Percentiles rank a stretch among this genome's conserved stretches.
phyloP scores from a whole-genome alignment of 2,329 filamentous ascomycete genomes.

The Amylocarpus encephaloides region DNA sequence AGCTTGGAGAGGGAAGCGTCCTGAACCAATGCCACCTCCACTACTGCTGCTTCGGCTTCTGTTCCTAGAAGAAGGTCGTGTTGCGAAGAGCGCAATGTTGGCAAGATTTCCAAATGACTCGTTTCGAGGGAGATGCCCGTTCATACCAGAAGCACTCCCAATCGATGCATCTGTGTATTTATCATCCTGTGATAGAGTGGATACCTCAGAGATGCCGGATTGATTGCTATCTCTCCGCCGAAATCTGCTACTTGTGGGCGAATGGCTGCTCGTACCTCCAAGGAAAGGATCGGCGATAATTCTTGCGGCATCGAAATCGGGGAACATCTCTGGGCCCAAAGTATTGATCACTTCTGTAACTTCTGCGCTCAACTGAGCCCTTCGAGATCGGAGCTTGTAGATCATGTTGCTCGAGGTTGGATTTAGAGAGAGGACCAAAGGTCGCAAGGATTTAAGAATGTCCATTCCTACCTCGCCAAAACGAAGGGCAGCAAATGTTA shows the following conservation, averaged over 20 bases:
- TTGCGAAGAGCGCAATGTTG: conserved; percentile 83
- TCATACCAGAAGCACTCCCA: conserved; percentile 27
- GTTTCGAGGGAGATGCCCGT: conserved; percentile 60
- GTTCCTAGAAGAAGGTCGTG: conserved; percentile 71
- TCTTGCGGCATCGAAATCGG: conserved; percentile 81
- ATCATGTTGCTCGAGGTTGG: conserved; percentile 81
- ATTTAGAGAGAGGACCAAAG: conserved; percentile 76
- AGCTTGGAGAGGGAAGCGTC: conserved; percentile 58
- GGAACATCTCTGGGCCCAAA: conserved; percentile 90
- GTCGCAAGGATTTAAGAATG: conserved; percentile 88
- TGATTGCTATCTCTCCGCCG: conserved; percentile 44
- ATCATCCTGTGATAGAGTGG: conserved; percentile 27
- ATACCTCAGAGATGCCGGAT: conserved; percentile 33
- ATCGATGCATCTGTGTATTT: conserved; percentile 25
- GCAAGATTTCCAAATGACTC: conserved; percentile 92
- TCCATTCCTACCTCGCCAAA: conserved; percentile 99
- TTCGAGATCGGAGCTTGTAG: conserved; percentile 64
- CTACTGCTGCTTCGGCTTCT: conserved; percentile 59
- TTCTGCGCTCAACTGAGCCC: conserved; percentile 68
- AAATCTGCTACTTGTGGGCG: conserved; percentile 20
- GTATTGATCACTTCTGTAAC: conserved; percentile 93
- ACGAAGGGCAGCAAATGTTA: conserved; percentile 87
- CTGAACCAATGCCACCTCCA: conserved; percentile 54
- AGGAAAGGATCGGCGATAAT: conserved; percentile 54
- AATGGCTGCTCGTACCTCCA: conserved; percentile 19